Evolutionary conservation across 768 basidiomycete genomes (phyloP).

Genomic region (Leccinum imitatum): DNA sequence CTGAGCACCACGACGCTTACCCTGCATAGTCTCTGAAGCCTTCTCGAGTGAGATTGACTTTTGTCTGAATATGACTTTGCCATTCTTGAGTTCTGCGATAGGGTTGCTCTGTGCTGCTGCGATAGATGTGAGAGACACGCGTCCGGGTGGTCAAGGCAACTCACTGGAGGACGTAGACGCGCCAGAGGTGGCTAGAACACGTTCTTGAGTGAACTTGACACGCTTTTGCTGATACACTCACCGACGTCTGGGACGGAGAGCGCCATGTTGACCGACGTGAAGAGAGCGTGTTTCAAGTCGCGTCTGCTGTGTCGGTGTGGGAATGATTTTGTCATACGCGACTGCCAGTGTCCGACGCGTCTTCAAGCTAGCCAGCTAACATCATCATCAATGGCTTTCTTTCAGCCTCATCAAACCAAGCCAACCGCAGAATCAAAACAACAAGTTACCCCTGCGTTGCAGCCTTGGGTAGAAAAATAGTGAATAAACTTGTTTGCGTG

Average conservation of each 20-base stretch:
- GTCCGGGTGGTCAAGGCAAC: slow-evolving; percentile 1
- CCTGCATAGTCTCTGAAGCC: slow-evolving; percentile 79
- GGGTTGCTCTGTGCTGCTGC: slow-evolving; percentile 40
- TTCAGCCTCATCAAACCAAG: slow-evolving; percentile 48
- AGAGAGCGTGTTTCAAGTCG: slow-evolving; percentile 15
- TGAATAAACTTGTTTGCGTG: slow-evolving; percentile 36
- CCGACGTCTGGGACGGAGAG: slow-evolving; percentile 12
- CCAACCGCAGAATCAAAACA: slow-evolving; percentile 42
- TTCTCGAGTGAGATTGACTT: slow-evolving; percentile 74
- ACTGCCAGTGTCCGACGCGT: slow-evolving; percentile 43
- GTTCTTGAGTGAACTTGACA: slow-evolving; percentile 4
- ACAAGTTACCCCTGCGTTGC: slow-evolving; percentile 53
- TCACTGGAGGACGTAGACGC: slow-evolving; percentile 17
- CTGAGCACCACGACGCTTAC: slow-evolving; percentile 38
- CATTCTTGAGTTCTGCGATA: slow-evolving; percentile 70
- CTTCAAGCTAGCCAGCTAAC: neutral
- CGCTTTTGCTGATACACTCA: slow-evolving; percentile 12
- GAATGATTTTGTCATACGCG: slow-evolving; percentile 21
- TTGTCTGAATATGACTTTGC: slow-evolving; percentile 74
- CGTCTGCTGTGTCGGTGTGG: slow-evolving; percentile 19
- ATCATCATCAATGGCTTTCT: slow-evolving; percentile 61
- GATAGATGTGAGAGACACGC: slow-evolving; percentile 4
- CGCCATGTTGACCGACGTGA: slow-evolving; percentile 24
- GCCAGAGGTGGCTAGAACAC: slow-evolving; percentile 12
- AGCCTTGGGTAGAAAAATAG: slow-evolving; percentile 99